Base-by-base conservation (phyloP, 192 early-diverging fungal genomes). In the Coemansia sp. region DNA sequence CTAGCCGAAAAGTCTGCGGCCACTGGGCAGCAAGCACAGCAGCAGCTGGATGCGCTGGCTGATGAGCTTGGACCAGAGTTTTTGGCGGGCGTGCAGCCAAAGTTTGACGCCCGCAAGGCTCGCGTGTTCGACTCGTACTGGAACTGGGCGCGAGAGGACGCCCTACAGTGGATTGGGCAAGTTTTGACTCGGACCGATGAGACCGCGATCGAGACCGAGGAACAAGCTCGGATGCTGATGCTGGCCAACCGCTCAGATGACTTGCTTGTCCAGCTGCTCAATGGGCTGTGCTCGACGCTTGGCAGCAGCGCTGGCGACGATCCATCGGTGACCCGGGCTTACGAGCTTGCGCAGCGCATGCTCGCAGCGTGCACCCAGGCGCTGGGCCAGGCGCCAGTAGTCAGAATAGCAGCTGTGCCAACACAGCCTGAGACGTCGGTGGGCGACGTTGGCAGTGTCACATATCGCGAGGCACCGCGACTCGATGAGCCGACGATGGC, bases 41-140 rank as follows among this genome's bases (percentile, higher is more conserved):
- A 70, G 47, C 87, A 91, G 59, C 77, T 98, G 9, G 93, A 94
- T 65, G 77, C 84, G 39, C 88, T 94, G 86, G 56, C 85, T 37
- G 89, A 85, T 53, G 96, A 98, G 84, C 90, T 95, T 69, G 96
- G 95, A 64, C 87, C 90, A 35, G 82, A 88, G 61, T 97, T 95
- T 84, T 86, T 91, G 38, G 83, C 89, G 45, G 96, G 96, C 50
- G 93, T 97, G 75, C 85, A 85, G 40, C 93, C 93, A 8, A 52
- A 85, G 13, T 98, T 98, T 80, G 88, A 85, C 55, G 77, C 83
- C 20, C 86, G 87, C 69, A 98, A 94, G 86, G 93, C 89, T 24
- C 92, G 96, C 34, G 77, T 67, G 11, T 96, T 93, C 70, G 94
- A 95, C 67, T 98, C 96, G 32, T 89, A 91, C 88, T 98, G 96